Evolutionary conservation across 83 land plant species (phyloP), one percentile per base, ranked within the genome.

Genomic region (Thuja plicata): DNA sequence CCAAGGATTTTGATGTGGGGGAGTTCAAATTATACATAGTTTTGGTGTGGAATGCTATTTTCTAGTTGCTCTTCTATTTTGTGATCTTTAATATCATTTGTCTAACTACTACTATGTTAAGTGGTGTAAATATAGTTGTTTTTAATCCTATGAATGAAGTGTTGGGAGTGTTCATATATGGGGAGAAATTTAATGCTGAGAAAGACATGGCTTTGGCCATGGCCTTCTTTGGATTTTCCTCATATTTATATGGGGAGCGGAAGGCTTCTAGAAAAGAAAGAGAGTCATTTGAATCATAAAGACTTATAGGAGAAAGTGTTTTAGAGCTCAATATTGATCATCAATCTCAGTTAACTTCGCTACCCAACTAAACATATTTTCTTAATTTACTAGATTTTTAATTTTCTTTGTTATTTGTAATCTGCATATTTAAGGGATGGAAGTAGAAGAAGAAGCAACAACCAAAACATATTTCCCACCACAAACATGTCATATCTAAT

Each of bases 221-320:
- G 4, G 89, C 94, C 62, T 88, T 93, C 7, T 95, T 95, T 95
- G 95, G 95, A 55, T 95, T 91, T 74, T 60, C 85, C 48, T 95
- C 96, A 1, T 95, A 95, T 89, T 90, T 93, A 40, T 94, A 91
- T 62, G 95, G 95, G 5, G 95, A 91, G 66, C 82, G 78, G 32
- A 30, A 1, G 13, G 37, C 30, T 34, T 24, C 35, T 3, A 12
- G 10, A 74, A 30, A 74, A 9, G 37, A 13, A 3, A 8, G 15
- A n/a, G 6, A 74, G 5, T 30, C 78, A 8, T 10, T 48, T 48
- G 76, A 71, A 71, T 9, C 9, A n/a, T 34, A 2, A 71, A 71
- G 76, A n/a, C 32, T 1, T 17, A 1, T 13, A 11, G 13, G 11
- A 34, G 34, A 74, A 13, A 74, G 78, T 13, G 37, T 46, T 46